These are phyloP conservation scores for Ilyonectria robusta DNA, from an alignment of 2,329 filamentous ascomycete species.

Conservation along the genomic window DNA sequence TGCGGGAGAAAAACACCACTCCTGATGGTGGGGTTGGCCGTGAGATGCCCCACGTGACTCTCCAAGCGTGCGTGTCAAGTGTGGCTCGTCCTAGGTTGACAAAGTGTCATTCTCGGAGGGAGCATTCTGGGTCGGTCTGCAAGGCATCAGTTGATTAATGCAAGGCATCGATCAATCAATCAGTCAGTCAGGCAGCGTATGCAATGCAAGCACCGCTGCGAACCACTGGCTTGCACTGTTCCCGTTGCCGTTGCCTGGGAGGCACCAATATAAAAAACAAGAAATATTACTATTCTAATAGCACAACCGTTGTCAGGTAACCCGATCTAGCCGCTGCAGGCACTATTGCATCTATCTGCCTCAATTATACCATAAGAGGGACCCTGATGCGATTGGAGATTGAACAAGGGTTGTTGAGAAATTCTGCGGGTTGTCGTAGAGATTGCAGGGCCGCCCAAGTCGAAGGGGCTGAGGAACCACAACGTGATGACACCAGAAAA, in stretches of 20 bases:
- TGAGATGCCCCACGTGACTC: conserved; percentile 53
- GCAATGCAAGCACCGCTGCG: background rate
- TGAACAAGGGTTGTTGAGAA: too few species aligned
- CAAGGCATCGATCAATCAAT: conserved; percentile 15
- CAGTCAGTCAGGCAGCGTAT: background rate
- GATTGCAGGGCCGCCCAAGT: too few species aligned
- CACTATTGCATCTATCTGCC: too few species aligned
- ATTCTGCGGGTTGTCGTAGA: too few species aligned
- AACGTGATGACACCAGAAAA: too few species aligned
- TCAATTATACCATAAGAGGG: too few species aligned
- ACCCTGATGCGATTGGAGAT: too few species aligned
- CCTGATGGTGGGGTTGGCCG: conserved; percentile 52
- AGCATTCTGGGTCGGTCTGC: background rate
- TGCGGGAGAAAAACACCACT: conserved; percentile 52
- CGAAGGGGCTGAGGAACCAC: too few species aligned
- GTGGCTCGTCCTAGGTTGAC: conserved; percentile 23
- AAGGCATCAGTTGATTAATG: conserved; percentile 1
- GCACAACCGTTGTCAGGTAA: too few species aligned
- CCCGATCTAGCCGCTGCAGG: too few species aligned
- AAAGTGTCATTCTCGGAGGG: too few species aligned
- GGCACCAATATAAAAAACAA: background rate
- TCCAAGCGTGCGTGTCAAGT: conserved; percentile 38
- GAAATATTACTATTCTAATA: too few species aligned
- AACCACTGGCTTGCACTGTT: background rate
- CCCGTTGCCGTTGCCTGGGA: background rate